These are phyloP conservation scores for Paraphoma sp. DNA, from an alignment of 2,329 filamentous ascomycete species.

Conservation along the genomic window DNA sequence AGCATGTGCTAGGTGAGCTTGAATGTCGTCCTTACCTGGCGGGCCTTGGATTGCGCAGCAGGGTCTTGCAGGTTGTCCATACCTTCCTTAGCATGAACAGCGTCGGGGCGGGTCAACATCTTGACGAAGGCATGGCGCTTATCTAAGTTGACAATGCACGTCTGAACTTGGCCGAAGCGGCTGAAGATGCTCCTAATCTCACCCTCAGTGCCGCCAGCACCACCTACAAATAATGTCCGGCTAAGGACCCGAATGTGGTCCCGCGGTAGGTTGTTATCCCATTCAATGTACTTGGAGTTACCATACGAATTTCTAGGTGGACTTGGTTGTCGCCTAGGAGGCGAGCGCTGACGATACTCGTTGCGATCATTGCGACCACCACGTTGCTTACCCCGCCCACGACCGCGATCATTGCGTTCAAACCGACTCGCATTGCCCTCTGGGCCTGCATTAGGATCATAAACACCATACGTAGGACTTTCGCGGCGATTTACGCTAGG, in stretches of 20 bases:
- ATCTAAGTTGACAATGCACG: conserved; percentile 97
- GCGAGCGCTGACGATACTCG: conserved; percentile 88
- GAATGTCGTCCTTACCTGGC: conserved; percentile 42
- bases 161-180: conserved; percentile 87
- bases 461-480: conserved; percentile 76
- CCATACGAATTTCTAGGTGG: conserved; percentile 50
- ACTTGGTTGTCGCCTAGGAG: conserved; percentile 67
- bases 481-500: conserved; percentile 65
- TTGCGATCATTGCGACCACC: conserved; percentile 54
- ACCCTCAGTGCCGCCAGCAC: conserved; percentile 75
- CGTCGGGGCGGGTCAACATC: conserved; percentile 90
- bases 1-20: conserved; percentile 11
- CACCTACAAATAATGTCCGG: conserved; percentile 94
- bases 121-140: conserved; percentile 99
- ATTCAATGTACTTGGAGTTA: conserved; percentile 76
- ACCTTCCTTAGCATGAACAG: conserved; percentile 79
- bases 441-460: conserved; percentile 66
- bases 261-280: conserved; percentile 74
- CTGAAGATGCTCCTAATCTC: conserved; percentile 83
- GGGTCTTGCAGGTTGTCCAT: conserved; percentile 82
- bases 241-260: conserved; percentile 85
- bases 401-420: conserved; percentile 62
- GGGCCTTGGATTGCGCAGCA: conserved; percentile 70
- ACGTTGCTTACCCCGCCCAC: conserved; percentile 57
- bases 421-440: conserved; percentile 63